Percentiles rank a stretch among this genome's conserved stretches.
Conservation (phyloP, 192 early-diverging fungal genomes). For the Pilaira anomala region DNA sequence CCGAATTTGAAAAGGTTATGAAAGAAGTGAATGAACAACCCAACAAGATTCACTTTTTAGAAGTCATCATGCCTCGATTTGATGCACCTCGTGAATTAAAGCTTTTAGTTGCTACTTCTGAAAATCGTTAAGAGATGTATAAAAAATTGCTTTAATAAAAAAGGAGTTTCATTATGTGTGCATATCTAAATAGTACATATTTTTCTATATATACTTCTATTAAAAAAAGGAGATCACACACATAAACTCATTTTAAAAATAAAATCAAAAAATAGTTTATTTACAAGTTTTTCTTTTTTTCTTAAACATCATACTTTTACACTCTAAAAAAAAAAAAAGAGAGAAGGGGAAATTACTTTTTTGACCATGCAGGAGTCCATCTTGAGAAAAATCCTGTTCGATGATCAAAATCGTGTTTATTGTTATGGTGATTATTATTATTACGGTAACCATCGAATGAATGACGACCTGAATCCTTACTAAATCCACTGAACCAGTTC, state of each 20-base stretch:
- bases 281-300: too few relatives aligned
- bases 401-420: slow-evolving; percentile 17
- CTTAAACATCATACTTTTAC: too few relatives aligned
- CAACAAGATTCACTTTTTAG: slow-evolving; percentile 44
- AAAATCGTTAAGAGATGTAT: slow-evolving; percentile 11
- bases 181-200: too few relatives aligned
- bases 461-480: slow-evolving; percentile 8
- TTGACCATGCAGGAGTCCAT: slow-evolving; percentile 17
- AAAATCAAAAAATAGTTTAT: too few relatives aligned
- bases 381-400: slow-evolving; percentile 8
- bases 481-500: slow-evolving; percentile 14
- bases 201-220: too few relatives aligned
- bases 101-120: slow-evolving; percentile 17
- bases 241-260: too few relatives aligned
- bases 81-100: slow-evolving; percentile 45
- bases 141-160: too few relatives aligned
- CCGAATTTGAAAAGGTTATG: slow-evolving; percentile 41
- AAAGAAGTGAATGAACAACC: slow-evolving; percentile 22
- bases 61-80: slow-evolving; percentile 43
- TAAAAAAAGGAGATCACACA: too few relatives aligned
- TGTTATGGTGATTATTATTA: slow-evolving; percentile 12
- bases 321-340: too few relatives aligned
- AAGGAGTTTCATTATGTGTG: too few relatives aligned
- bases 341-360: too few relatives aligned
- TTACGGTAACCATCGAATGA: background rate